Percentiles rank a stretch among this genome's conserved stretches.
These are phyloP conservation scores for Plasmodium sp. DNA, from an alignment of 169 alveolate genomes.

Conservation along the genomic window DNA sequence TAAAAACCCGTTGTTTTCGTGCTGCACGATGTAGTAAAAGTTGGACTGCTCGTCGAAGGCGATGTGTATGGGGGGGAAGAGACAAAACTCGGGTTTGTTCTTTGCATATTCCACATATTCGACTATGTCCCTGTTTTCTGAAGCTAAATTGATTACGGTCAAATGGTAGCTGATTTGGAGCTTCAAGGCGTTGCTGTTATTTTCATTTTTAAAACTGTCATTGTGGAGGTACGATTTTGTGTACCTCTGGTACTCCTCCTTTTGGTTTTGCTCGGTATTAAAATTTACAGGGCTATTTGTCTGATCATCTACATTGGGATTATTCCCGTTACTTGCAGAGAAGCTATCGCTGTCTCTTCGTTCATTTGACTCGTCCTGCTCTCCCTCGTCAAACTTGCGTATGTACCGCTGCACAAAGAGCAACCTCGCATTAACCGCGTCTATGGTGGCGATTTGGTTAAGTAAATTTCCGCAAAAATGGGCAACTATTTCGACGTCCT, in stretches of 20 bases:
- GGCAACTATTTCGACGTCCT: slow-evolving; percentile 53
- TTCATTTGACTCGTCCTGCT: background rate
- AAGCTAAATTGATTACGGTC: slow-evolving; percentile 35
- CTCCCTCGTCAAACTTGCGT: background rate
- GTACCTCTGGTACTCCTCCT: background rate
- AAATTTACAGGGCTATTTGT: background rate
- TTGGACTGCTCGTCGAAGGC: slow-evolving; percentile 51
- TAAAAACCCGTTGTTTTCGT: slow-evolving; percentile 51
- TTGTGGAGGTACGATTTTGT: background rate
- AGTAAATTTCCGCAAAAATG: slow-evolving; percentile 72
- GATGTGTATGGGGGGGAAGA: slow-evolving; percentile 66
- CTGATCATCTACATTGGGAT: background rate
- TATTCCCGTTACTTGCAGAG: background rate
- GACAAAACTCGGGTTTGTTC: slow-evolving; percentile 20
- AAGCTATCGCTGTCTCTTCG: background rate
- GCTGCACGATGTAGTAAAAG: slow-evolving; percentile 63
- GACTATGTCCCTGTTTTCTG: slow-evolving; percentile 62
- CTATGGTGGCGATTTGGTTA: slow-evolving; percentile 64
- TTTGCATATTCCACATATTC: slow-evolving; percentile 58
- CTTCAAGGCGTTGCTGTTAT: background rate
- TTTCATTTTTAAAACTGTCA: slow-evolving; percentile 4
- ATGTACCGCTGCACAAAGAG: slow-evolving; percentile 66
- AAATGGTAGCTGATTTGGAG: slow-evolving; percentile 38
- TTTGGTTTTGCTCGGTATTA: background rate
- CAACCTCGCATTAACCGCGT: slow-evolving; percentile 28